Evolutionary conservation across 2,329 filamentous ascomycete genomes (phyloP).

Genomic region (Trichoderma breve): DNA sequence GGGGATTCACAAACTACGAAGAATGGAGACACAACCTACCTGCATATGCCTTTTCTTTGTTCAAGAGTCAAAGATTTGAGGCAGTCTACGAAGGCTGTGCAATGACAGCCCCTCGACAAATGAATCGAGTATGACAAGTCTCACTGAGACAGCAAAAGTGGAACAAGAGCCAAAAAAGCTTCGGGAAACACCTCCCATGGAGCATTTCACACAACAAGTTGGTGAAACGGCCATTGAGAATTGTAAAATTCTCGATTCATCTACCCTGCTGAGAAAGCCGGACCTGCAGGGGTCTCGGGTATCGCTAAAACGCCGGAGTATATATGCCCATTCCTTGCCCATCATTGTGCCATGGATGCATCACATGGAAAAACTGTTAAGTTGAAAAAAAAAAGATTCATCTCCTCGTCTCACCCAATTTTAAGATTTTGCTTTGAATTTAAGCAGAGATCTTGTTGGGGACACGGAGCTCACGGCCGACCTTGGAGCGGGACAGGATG

Average conservation of each 20-base stretch:
- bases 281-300: conserved; percentile 32
- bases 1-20: conserved; percentile 39
- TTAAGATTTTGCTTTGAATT: conserved; percentile 24
- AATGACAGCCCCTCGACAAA: conserved; percentile 14
- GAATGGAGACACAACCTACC: conserved; percentile 1
- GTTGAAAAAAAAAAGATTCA: conserved; percentile 3
- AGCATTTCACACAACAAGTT: conserved; percentile 61
- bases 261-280: conserved; percentile 39
- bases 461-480: conserved; percentile 71
- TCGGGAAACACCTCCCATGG: conserved; percentile 75
- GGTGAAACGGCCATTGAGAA: conserved; percentile 74
- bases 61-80: not conserved
- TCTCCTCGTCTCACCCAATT: conserved; percentile 24
- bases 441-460: conserved; percentile 65
- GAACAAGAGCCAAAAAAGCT: conserved; percentile 37
- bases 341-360: conserved; percentile 24
- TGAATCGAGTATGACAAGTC: conserved; percentile 16
- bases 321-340: conserved; percentile 36
- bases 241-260: conserved; percentile 44
- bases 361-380: conserved; percentile 20
- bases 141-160: conserved; percentile 8
- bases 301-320: conserved; percentile 40
- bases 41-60: conserved; percentile 1
- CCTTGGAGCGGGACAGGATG: conserved; percentile 82
- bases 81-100: conserved; percentile 7